A percentile compares a stretch with the other conserved stretches of the same genome.
Evolutionary conservation across 768 basidiomycete genomes (phyloP).

Genomic region (Mycena indigotica): DNA sequence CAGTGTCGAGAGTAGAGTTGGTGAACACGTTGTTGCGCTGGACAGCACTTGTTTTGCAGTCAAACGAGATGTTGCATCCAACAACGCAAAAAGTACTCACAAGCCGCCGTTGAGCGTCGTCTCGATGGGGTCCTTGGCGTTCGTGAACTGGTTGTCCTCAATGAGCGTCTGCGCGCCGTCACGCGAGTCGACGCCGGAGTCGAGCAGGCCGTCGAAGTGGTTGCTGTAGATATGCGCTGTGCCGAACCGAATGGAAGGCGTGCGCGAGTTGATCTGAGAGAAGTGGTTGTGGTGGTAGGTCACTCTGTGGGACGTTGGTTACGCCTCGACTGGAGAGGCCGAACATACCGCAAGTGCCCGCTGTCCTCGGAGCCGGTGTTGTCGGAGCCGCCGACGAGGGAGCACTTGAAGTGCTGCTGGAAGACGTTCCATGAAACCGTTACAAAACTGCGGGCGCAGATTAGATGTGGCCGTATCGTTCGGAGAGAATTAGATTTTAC

Average conservation of each 20-base stretch:
- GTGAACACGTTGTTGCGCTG: slow-evolving; percentile 18
- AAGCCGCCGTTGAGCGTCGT: slow-evolving; percentile 21
- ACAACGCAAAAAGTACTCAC: not conserved
- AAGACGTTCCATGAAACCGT: slow-evolving; percentile 24
- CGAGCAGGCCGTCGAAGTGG: slow-evolving; percentile 16
- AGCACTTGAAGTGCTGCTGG: slow-evolving; percentile 22
- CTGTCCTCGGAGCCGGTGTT: slow-evolving; percentile 21
- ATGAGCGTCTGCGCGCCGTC: slow-evolving; percentile 19
- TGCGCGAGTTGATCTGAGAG: slow-evolving; percentile 20
- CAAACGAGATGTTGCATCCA: not conserved
- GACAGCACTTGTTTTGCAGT: slow-evolving; percentile 8
- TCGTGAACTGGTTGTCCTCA: slow-evolving; percentile 21
- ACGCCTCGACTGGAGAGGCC: not conserved
- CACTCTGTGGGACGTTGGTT: slow-evolving; percentile 2
- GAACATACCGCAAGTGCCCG: slow-evolving; percentile 17
- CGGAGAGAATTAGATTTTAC: not conserved
- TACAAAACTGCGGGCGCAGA: slow-evolving; percentile 5
- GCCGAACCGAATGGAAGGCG: slow-evolving; percentile 20
- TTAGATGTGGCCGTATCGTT: not conserved
- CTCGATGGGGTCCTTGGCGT: slow-evolving; percentile 17
- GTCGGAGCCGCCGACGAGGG: slow-evolving; percentile 19
- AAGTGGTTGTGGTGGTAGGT: slow-evolving; percentile 25
- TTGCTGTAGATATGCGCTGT: slow-evolving; percentile 22
- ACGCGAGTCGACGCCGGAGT: slow-evolving; percentile 15
- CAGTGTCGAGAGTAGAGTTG: slow-evolving; percentile 9